Base-by-base conservation (phyloP, 2,329 filamentous ascomycete genomes). In the Diplodia sapinea region DNA sequence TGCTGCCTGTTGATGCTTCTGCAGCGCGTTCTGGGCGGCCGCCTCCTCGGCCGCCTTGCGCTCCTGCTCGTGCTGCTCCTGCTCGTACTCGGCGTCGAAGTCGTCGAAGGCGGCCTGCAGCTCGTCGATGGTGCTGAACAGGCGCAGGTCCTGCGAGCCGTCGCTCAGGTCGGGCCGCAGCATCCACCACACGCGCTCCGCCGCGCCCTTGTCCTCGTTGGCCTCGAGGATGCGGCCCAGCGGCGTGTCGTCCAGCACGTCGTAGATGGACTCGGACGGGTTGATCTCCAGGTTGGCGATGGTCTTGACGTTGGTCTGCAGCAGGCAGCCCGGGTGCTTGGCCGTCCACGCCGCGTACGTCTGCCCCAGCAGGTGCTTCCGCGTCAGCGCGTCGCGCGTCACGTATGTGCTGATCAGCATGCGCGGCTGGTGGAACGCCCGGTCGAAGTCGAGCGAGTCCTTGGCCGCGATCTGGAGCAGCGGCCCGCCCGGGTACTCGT, bases 141-240 rank as follows among this genome's bases (percentile, higher is more conserved):
- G 82, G 49, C 92, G 83, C 68, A 99, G 97, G 1, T 95, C 95
- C 76, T 97, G 94, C 0, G 94, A 95, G 29, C 94, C 87, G 76
- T 98, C 95, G 77, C 93, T 97, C 94, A 99, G 98, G 9, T 94
- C 91, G 0, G 95, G 94, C 80, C 98, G 98, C 68, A 99, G 79
- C 72, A 99, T 97, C 95, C 95, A 99, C 94, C 94, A 98, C 76
- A 95, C 88, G 68, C 86, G 85, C 36, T 79, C 71, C 9, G 68
- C 68, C 1, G 66, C 61, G 3, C 73, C 73, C 29, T 79, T 76
- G 15, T 78, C 79, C 63, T 86, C 87, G 72, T 97, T 97, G 54
- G 83, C 83, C 40, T 87, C 86, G 78, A 96, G 85, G 72, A 91
- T 94, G 66, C 92, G 92, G 29, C 89, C 85, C 63, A 99, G 80